Base-by-base conservation (phyloP, 2,329 filamentous ascomycete species). In the Rosellinia necatrix region DNA sequence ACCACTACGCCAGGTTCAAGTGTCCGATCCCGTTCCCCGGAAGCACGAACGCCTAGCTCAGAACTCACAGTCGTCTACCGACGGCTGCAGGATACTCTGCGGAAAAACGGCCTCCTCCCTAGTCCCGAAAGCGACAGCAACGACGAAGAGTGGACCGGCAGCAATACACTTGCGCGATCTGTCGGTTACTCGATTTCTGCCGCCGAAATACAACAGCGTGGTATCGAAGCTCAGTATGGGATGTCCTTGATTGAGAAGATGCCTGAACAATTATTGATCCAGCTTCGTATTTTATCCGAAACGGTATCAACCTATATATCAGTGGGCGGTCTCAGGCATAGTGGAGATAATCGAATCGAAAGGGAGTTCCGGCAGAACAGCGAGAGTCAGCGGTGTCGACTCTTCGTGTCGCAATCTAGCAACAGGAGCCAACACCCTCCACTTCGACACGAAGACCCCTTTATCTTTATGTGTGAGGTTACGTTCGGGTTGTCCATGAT, bases 161-260 rank as follows among this genome's bases (percentile, higher is more conserved):
- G 81, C 54, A 86, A 89, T 64, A 81, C 81, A 1, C 72, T 92
- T 9, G 82, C 86, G 12, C 80, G 81, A 55, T 78, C 85, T 1
- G 85, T 97, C 12, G 93, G 91, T 2, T 91, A 87, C 70, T 93
- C 92, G 0, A 92, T 99, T 56, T 88, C 92, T 7, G 87, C 92
- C 0, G 86, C 90, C 3, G 94, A 99, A 74, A 96, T 97, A 62
- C 88, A 92, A 61, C 92, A 97, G 71, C 88, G 94, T 65, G 94
- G 94, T 6, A 79, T 91, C 3, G 89, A 91, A 64, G 85, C 86
- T 19, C 84, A 89, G 61, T 82, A 84, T 42, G 88, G 90, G 50
- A 81, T 85, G 71, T 93, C 89, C 4, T 76, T 97, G 41, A 74
- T 97, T 17, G 89, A 93, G 63, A 92, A 88, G 66, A 88, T 97